Evolutionary conservation across 1,284 basidiomycete species (phyloP).

Genomic region (Rhodofomes roseus): DNA sequence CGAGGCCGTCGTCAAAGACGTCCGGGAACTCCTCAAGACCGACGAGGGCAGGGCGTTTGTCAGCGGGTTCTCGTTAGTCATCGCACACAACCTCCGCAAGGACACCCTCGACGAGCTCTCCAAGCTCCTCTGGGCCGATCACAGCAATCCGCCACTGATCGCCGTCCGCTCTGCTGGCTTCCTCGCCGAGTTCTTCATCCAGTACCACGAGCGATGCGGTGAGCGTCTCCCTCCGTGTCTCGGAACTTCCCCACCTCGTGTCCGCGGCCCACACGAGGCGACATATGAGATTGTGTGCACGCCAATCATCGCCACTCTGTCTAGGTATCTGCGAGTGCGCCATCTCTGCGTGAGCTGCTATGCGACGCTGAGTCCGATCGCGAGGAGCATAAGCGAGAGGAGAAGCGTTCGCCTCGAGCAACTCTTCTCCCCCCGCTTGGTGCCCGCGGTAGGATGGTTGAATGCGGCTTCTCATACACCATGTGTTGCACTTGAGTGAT

Average conservation of each 20-base stretch:
- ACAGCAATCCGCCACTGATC: conserved; percentile 62
- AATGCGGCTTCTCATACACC: too few relatives aligned
- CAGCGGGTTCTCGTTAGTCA: conserved; percentile 60
- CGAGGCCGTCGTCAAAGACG: conserved; percentile 53
- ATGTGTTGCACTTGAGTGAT: too few relatives aligned
- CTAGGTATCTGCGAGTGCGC: too few relatives aligned
- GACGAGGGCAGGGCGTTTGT: conserved; percentile 45
- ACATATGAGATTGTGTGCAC: background rate
- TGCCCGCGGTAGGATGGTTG: too few relatives aligned
- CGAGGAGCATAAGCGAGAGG: too few relatives aligned
- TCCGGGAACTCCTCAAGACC: conserved; percentile 54
- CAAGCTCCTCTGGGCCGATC: conserved; percentile 63
- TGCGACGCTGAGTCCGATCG: too few relatives aligned
- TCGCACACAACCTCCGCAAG: conserved; percentile 77
- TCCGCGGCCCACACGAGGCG: background rate
- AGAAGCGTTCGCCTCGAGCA: too few relatives aligned
- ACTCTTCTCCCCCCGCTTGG: too few relatives aligned
- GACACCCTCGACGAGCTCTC: conserved; percentile 57
- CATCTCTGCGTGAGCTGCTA: too few relatives aligned
- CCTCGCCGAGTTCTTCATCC: conserved; percentile 83
- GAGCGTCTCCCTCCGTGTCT: conserved; percentile 26
- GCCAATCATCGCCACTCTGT: background rate
- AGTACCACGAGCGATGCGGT: conserved; percentile 86
- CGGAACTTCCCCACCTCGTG: background rate
- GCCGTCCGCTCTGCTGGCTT: conserved; percentile 84